A percentile compares a stretch with the other conserved stretches of the same genome.
phyloP scores from a whole-genome alignment of 2,329 filamentous ascomycete genomes.

The Fusarium mexicanum region DNA sequence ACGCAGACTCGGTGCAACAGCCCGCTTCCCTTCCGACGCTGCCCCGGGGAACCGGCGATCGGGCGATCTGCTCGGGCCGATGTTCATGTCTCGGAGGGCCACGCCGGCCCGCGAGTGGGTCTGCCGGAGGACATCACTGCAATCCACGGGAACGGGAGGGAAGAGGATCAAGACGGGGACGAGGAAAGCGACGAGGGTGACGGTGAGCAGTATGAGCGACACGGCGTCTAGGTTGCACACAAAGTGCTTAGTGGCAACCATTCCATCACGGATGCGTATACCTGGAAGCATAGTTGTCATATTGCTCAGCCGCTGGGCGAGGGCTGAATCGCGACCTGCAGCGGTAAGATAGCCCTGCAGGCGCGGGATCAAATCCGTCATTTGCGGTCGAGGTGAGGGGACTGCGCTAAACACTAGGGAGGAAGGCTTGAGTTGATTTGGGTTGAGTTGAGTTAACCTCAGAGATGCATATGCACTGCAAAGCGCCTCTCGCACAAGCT shows the following conservation, averaged over 20 bases:
- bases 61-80: conserved; percentile 43
- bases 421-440: neutral
- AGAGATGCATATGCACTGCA: conserved; percentile 7
- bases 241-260: conserved; percentile 30
- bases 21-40: conserved; percentile 34
- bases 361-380: conserved; percentile 22
- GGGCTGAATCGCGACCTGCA: conserved; percentile 22
- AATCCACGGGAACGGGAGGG: conserved; percentile 62
- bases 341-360: conserved; percentile 29
- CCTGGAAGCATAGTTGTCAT: conserved; percentile 35
- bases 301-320: conserved; percentile 30
- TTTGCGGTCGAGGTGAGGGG: conserved; percentile 2
- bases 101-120: conserved; percentile 63
- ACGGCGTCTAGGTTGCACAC: conserved; percentile 43
- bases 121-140: conserved; percentile 63
- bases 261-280: conserved; percentile 13
- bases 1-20: conserved; percentile 70
- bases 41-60: conserved; percentile 33
- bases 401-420: neutral
- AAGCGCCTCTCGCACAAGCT: conserved; percentile 6
- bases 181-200: conserved; percentile 61
- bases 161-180: conserved; percentile 64
- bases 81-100: conserved; percentile 50
- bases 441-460: conserved; percentile 7
- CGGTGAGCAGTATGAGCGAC: conserved; percentile 52